These are phyloP conservation scores for Arabidopsis suecica DNA, from an alignment of 345 rosid species.

Conservation along the genomic window DNA sequence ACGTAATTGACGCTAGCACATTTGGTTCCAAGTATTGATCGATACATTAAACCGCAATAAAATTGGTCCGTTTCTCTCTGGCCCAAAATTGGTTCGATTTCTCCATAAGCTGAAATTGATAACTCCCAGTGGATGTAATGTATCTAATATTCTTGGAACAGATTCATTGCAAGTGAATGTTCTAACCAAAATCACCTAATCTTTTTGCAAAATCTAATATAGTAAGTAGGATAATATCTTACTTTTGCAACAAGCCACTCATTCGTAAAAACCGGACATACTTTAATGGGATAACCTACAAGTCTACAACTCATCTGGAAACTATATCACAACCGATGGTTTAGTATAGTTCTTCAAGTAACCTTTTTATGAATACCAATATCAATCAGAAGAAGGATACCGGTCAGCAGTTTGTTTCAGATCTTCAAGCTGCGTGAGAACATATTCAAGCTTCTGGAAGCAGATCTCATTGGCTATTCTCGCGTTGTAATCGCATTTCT, in stretches of 20 bases:
- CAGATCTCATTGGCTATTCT: conserved; percentile 85
- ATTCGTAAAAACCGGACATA: not conserved
- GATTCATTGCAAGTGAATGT: conserved; percentile 36
- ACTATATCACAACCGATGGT: not conserved
- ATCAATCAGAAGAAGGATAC: conserved; percentile 48
- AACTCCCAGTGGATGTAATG: not conserved
- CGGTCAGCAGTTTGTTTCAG: conserved; percentile 54
- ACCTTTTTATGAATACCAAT: not conserved
- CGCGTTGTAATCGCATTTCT: conserved; percentile 85
- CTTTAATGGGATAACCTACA: not conserved
- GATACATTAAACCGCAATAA: not conserved
- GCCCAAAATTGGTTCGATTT: conserved; percentile 1
- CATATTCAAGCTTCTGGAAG: conserved; percentile 68
- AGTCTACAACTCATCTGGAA: not conserved
- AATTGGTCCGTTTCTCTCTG: conserved; percentile 6
- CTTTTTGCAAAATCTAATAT: not conserved
- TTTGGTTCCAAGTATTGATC: not conserved
- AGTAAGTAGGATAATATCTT: not conserved
- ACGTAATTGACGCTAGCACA: not conserved
- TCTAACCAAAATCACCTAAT: conserved; percentile 26
- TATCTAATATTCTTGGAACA: not conserved
- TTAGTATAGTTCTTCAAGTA: not conserved
- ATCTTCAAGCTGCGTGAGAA: conserved; percentile 64
- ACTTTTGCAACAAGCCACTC: conserved; percentile 15
- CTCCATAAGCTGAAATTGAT: not conserved